Conservation (phyloP, 768 basidiomycete species). For the Mrakia blollopis region DNA sequence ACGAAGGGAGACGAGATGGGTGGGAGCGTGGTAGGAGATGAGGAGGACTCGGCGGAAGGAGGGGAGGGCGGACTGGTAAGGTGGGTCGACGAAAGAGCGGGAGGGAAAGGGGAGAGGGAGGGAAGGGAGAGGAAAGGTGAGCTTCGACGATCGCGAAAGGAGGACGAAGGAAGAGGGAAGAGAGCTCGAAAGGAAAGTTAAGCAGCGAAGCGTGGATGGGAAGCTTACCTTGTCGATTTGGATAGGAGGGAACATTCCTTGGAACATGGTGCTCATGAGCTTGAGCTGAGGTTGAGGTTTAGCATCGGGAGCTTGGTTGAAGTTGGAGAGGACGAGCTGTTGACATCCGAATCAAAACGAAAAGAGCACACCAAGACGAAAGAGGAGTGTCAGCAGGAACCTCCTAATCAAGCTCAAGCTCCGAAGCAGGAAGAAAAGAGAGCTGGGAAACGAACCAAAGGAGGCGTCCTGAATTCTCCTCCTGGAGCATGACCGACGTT, state of each 20-base stretch:
- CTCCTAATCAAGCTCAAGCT: neutral
- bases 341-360: neutral
- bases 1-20: slow-evolving; percentile 81
- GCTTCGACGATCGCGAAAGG: neutral
- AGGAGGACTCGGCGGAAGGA: slow-evolving; percentile 78
- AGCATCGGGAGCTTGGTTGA: slow-evolving; percentile 49
- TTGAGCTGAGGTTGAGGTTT: slow-evolving; percentile 79
- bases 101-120: neutral
- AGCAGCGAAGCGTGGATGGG: neutral
- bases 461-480: slow-evolving; percentile 70
- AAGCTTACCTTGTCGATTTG: slow-evolving; percentile 47
- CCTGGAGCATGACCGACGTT: slow-evolving; percentile 44
- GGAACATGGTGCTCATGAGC: slow-evolving; percentile 92
- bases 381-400: neutral
- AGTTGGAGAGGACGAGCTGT: slow-evolving; percentile 77
- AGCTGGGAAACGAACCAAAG: slow-evolving; percentile 66
- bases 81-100: neutral
- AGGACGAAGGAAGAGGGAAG: no score
- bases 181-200: no score
- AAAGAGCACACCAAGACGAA: neutral
- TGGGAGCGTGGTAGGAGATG: slow-evolving; percentile 79
- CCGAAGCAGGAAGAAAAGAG: neutral
- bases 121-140: neutral
- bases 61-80: slow-evolving; percentile 69
- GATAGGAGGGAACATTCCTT: slow-evolving; percentile 91